Evolutionary conservation across 371 early-diverging fungal species (phyloP), one percentile per base, ranked within the genome.

Genomic region (Rhizopus arrhizus): DNA sequence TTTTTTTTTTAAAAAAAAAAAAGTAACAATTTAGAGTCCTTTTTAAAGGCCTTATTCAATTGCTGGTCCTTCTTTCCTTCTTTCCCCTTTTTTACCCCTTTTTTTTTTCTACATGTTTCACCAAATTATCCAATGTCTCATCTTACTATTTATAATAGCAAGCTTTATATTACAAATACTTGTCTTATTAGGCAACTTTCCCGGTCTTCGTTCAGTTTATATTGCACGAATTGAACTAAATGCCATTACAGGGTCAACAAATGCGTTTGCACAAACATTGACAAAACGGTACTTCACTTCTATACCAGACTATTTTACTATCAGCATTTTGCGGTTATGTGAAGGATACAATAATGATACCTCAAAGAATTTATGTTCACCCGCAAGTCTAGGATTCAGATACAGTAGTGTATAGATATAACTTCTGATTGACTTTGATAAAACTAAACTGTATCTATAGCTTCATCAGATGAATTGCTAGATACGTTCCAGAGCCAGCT

Each of bases 151-250:
- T 7, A 66, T 66, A 7, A n/a, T 56, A 15, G 66, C 62, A 13
- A 66, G 66, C n/a, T 58, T 66, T 7, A 58, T 66, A 12, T 43
- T 66, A n/a, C 66, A 66, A 41, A 61, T 66, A 0, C 16, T 66
- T 2, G 47, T 41, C 7, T 31, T 66, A 31, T 28, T 66, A 15
- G 66, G 62, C 11, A 61, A 61, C 35, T 66, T 58, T n/a, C 52
- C 34, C 47, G 54, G 58, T 2, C 50, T 66, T n/a, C 61, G 54
- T 47, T 58, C 58, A 29, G 58, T 66, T 3, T 53, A 66, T 32
- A 61, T 66, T 10, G 40, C 58, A 41, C 52, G 62, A 15, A 34
- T 66, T 11, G 43, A 61, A 4, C 15, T 61, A 5, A 31, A 36
- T 16, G 15, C 15, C 5, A 33, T 56, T 56, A 15, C 5, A 43